Conservation (phyloP, 768 basidiomycete genomes). For the Trametes cubensis region DNA sequence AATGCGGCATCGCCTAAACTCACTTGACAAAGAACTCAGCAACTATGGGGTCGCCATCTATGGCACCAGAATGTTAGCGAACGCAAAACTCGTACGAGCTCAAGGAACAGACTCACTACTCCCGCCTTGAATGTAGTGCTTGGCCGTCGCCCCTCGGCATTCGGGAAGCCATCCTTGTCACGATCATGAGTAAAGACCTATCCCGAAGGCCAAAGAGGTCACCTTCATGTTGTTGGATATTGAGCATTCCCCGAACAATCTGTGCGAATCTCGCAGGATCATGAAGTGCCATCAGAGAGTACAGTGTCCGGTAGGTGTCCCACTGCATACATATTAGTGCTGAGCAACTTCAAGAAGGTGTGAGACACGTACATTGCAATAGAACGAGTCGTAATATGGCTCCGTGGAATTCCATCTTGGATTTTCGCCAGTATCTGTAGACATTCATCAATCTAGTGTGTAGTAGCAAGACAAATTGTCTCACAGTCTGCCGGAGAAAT, state of each 20-base stretch:
- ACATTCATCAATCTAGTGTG: neutral
- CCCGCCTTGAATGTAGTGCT: slow-evolving; percentile 61
- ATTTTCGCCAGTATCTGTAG: slow-evolving; percentile 62
- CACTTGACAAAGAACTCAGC: slow-evolving; percentile 69
- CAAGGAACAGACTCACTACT: slow-evolving; percentile 48
- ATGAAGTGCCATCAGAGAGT: slow-evolving; percentile 64
- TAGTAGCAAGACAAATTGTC: slow-evolving; percentile 18
- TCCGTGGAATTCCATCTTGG: slow-evolving; percentile 63
- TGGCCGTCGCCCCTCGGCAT: slow-evolving; percentile 57
- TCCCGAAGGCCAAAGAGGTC: neutral
- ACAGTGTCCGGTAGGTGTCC: slow-evolving; percentile 68
- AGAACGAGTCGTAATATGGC: slow-evolving; percentile 68
- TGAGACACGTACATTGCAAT: slow-evolving; percentile 57
- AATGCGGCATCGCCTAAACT: slow-evolving; percentile 12
- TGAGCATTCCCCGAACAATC: slow-evolving; percentile 66
- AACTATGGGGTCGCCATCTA: slow-evolving; percentile 66
- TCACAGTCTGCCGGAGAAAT: slow-evolving; percentile 66
- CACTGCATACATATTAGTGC: slow-evolving; percentile 41
- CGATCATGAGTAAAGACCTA: neutral
- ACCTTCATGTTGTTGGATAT: slow-evolving; percentile 71
- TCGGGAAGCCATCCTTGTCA: slow-evolving; percentile 65
- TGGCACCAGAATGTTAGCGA: neutral
- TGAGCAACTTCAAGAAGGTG: neutral
- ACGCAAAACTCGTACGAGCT: neutral
- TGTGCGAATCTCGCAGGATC: slow-evolving; percentile 60